Conservation (phyloP, 495 filamentous ascomycete species). For the Aspergillus baeticus region DNA sequence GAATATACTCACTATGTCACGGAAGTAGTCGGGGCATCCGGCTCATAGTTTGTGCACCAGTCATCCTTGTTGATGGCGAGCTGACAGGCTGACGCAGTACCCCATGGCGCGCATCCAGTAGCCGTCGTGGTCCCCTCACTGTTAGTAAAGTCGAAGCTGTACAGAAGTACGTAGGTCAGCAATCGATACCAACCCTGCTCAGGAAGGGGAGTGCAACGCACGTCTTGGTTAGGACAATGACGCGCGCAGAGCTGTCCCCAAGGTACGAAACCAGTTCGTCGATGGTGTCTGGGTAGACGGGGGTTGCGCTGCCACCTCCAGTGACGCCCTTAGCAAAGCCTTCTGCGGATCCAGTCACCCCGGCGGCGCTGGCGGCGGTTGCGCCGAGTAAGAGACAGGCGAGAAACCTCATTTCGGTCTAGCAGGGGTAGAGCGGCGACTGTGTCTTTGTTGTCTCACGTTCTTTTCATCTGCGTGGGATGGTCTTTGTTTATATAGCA, state of each 20-base stretch:
- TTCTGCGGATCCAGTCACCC: slow-evolving; percentile 39
- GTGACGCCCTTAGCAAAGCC: slow-evolving; percentile 43
- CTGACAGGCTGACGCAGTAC: slow-evolving; percentile 43
- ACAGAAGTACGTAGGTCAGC: neutral
- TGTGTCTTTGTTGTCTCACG: no score
- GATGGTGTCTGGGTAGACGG: slow-evolving; percentile 37
- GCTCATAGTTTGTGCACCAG: slow-evolving; percentile 46
- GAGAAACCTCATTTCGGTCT: slow-evolving; percentile 16
- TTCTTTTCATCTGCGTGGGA: no score
- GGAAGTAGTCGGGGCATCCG: slow-evolving; percentile 28
- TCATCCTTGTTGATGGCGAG: slow-evolving; percentile 52
- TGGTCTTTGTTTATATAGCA: no score
- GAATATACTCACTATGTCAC: slow-evolving; percentile 35
- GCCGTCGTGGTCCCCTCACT: slow-evolving; percentile 39
- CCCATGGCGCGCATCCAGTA: slow-evolving; percentile 48
- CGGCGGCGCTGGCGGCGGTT: slow-evolving; percentile 16
- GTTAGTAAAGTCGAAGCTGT: slow-evolving; percentile 39
- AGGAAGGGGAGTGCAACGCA: neutral
- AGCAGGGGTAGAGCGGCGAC: neutral
- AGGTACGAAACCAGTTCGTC: slow-evolving; percentile 44
- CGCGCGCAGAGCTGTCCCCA: slow-evolving; percentile 31
- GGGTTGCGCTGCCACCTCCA: slow-evolving; percentile 36
- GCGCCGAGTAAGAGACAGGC: slow-evolving; percentile 8
- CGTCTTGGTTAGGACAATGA: slow-evolving; percentile 38
- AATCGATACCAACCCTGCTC: neutral